These are phyloP conservation scores for Wickerhamiella kurtzmanii DNA, from an alignment of 805 yeast genomes.

Conservation along the genomic window DNA sequence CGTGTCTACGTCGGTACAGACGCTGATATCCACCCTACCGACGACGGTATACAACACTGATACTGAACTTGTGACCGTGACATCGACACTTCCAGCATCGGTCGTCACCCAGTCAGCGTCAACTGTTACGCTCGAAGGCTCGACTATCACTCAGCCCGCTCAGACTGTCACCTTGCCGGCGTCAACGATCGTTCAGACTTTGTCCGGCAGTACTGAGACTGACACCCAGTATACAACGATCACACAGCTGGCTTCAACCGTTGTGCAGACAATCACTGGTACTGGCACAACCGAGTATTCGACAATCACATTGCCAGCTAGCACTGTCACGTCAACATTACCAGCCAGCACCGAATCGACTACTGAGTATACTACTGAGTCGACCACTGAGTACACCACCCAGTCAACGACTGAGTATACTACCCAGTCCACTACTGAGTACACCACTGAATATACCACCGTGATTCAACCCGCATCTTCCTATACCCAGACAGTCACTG, in stretches of 20 bases:
- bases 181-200: background rate
- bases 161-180: background rate
- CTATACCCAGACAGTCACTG: background rate
- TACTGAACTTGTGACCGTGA: too few relatives aligned
- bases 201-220: too few relatives aligned
- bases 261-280: too few relatives aligned
- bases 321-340: background rate
- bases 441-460: background rate
- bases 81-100: background rate
- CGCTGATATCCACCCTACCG: background rate
- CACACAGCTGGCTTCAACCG: too few relatives aligned
- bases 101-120: conserved; percentile 1
- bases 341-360: background rate
- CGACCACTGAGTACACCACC: background rate
- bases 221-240: too few relatives aligned
- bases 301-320: background rate
- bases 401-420: conserved; percentile 1
- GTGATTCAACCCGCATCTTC: background rate
- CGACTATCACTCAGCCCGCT: conserved; percentile 3
- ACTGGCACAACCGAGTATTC: too few relatives aligned
- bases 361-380: background rate
- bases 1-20: background rate
- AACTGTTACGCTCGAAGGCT: background rate
- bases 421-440: background rate
- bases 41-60: background rate